These are phyloP conservation scores for Lecanicillium sp. DNA, from an alignment of 2,329 filamentous ascomycete genomes.

Conservation along the genomic window DNA sequence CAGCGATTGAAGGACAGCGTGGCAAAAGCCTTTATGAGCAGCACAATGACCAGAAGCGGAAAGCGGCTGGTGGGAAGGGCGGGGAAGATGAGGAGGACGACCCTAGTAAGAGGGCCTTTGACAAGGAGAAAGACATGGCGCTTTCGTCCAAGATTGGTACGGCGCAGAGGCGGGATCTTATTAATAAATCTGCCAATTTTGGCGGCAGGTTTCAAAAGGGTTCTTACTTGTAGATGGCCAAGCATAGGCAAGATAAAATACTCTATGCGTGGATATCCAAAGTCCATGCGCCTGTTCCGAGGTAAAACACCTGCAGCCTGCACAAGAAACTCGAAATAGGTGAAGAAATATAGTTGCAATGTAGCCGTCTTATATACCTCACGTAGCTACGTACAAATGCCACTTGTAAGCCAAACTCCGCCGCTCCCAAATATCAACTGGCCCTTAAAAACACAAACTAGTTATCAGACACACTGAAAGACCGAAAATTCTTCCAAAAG, in stretches of 20 bases:
- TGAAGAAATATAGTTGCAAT: background rate
- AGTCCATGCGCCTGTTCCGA: no score
- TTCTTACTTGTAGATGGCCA: conserved; percentile 40
- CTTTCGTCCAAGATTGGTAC: conserved; percentile 62
- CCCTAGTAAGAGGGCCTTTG: conserved; percentile 80
- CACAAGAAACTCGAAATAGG: background rate
- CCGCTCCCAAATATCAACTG: conserved; percentile 9
- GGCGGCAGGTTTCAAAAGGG: conserved; percentile 74
- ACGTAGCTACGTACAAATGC: conserved; percentile 5
- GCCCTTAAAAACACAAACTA: background rate
- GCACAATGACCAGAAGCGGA: conserved; percentile 31
- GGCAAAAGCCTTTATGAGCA: conserved; percentile 53
- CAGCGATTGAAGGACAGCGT: conserved; percentile 44
- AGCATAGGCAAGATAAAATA: background rate
- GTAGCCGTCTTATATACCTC: conserved; percentile 4
- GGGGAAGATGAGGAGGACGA: conserved; percentile 69
- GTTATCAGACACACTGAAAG: background rate
- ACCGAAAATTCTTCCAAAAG: conserved; percentile 3
- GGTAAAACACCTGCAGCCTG: no score
- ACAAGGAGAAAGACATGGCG: conserved; percentile 90
- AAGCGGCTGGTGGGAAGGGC: conserved; percentile 26
- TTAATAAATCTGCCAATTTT: conserved; percentile 74
- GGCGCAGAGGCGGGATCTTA: conserved; percentile 67
- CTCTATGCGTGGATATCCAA: no score
- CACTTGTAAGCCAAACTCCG: conserved; percentile 10